phyloP scores from a whole-genome alignment of 495 filamentous ascomycete genomes.

The Podospora comata region DNA sequence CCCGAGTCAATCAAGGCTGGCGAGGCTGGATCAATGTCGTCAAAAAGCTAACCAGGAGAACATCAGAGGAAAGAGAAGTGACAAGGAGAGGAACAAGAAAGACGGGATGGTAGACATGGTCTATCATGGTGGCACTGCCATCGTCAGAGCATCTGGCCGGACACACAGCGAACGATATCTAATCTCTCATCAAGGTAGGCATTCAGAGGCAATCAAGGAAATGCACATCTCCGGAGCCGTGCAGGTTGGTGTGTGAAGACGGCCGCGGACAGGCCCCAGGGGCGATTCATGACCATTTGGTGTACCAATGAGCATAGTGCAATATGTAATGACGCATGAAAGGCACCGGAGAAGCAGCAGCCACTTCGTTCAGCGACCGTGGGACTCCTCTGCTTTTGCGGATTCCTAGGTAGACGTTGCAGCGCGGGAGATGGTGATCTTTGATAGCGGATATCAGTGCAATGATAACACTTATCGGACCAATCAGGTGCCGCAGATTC shows the following conservation, averaged over 20 bases:
- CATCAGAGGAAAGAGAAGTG: background rate
- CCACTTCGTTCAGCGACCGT: background rate
- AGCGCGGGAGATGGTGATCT: slow-evolving; percentile 4
- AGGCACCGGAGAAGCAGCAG: background rate
- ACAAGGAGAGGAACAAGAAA: background rate
- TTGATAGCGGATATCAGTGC: slow-evolving; percentile 12
- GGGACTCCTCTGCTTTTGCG: background rate
- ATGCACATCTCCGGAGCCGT: background rate
- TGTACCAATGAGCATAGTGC: background rate
- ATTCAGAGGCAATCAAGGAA: background rate
- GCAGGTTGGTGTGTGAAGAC: background rate
- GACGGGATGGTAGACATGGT: background rate
- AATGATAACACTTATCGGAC: slow-evolving; percentile 12
- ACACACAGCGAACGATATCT: background rate
- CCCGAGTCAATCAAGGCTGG: background rate
- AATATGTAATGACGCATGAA: background rate
- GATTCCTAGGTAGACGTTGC: background rate
- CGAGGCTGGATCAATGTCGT: background rate
- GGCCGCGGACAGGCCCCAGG: background rate
- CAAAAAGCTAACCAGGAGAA: background rate
- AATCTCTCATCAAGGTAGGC: background rate
- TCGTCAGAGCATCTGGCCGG: background rate
- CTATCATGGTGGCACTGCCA: background rate
- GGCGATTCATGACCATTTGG: background rate
- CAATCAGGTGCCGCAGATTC: slow-evolving; percentile 17